Base-by-base conservation (phyloP, 2,329 filamentous ascomycete genomes). In the Botrytis porri region DNA sequence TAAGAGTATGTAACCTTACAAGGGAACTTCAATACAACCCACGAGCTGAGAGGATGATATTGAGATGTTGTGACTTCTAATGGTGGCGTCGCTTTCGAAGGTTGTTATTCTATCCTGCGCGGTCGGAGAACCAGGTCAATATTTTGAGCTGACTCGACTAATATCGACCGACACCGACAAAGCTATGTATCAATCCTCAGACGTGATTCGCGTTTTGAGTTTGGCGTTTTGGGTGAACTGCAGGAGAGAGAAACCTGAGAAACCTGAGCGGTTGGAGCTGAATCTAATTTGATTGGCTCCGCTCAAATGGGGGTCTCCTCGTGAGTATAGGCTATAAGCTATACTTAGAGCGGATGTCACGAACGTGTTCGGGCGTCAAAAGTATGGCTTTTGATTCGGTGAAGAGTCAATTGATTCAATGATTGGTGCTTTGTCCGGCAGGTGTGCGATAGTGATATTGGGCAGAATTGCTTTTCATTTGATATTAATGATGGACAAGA, bases 161-260 rank as follows among this genome's bases (percentile, higher is more conserved):
- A 37, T 66, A 51, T 66, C 39, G 32, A 48, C 63, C 43, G 67
- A 39, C 54, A 57, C 51, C 51, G 51, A 57, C 51, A 29, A 45
- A 29, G 60, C 48, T 7, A 54, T 54, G 67, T 62, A 70, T 62
- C 39, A n/a, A 43, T 63, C 43, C 48, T n/a, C 22, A 48, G 60
- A 71, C 73, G 78, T 78, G 77, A 78, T 78, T 77, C 77, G 78
- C 76, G 77, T 77, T 74, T 77, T 69, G 71, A 66, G 41, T 65
- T 65, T n/a, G 35, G 39, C 37, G 25, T 12, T 63, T 63, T 20
- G 37, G 18, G 65, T 32, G n/a, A 70, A 73, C 72, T 79, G 78
- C 76, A 78, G 76, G 72, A 57, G 65, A 43, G 32, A 37, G 48
- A 67, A 67, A 67, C 48, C 48, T 41, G 48, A 57, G 48, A 74